Conservation (phyloP, 495 filamentous ascomycete species). For the Massariosphaeria phaeospora region DNA sequence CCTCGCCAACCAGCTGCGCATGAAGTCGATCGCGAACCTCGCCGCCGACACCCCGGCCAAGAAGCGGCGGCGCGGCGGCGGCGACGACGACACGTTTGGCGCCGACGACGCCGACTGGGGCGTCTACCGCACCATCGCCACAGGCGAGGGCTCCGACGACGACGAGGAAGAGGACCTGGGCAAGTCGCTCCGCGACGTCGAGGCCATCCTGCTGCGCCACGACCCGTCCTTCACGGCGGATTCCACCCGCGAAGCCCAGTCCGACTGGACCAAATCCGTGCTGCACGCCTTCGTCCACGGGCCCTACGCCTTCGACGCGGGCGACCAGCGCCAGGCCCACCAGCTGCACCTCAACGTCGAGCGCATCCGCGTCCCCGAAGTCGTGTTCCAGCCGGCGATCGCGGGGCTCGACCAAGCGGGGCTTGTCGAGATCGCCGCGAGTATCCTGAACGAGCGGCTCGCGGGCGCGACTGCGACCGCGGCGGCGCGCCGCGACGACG, state of each 20-base stretch:
- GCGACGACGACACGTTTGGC: conserved; percentile 85
- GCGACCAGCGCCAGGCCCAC: conserved; percentile 72
- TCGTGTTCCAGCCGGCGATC: conserved; percentile 92
- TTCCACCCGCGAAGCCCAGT: conserved; percentile 83
- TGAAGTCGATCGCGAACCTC: conserved; percentile 97
- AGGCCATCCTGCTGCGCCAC: conserved; percentile 77
- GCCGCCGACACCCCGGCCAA: conserved; percentile 78
- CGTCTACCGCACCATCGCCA: conserved; percentile 87
- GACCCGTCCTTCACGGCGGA: conserved; percentile 86
- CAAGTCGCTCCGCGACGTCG: conserved; percentile 63
- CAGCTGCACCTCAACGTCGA: conserved; percentile 96
- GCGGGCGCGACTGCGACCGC: too few relatives aligned
- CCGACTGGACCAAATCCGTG: conserved; percentile 87
- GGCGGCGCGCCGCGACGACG: conserved; percentile 52
- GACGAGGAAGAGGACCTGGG: conserved; percentile 83
- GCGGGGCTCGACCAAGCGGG: conserved; percentile 94
- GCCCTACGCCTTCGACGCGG: conserved; percentile 75
- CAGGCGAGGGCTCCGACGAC: conserved; percentile 67
- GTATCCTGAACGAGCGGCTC: conserved; percentile 77
- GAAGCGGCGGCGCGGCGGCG: conserved; percentile 64
- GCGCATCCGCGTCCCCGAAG: conserved; percentile 90
- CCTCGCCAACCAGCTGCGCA: conserved; percentile 87
- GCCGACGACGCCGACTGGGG: conserved; percentile 98
- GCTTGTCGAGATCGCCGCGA: conserved; percentile 79
- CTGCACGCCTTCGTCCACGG: conserved; percentile 86